These are phyloP conservation scores for Entrophospora sp. DNA, from an alignment of 192 early-diverging fungal genomes.

Conservation along the genomic window DNA sequence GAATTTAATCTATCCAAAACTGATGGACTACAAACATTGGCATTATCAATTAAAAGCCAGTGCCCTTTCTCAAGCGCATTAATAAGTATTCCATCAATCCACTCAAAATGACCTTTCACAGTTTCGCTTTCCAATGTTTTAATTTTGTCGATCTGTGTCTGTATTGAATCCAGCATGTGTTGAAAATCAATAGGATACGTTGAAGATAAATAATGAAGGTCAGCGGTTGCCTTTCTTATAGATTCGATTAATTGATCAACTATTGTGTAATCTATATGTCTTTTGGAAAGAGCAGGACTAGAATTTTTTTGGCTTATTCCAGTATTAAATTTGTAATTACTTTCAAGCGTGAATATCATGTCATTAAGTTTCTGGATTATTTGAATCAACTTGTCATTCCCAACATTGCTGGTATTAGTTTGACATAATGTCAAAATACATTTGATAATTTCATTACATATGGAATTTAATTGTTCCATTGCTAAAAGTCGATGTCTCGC, in stretches of 20 bases:
- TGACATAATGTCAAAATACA: no score
- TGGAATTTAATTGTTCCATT: conserved; percentile 33
- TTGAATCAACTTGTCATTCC: conserved; percentile 3
- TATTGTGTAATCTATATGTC: neutral
- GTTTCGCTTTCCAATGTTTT: conserved; percentile 36
- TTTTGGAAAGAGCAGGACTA: no score
- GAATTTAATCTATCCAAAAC: conserved; percentile 94
- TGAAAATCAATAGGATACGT: no score
- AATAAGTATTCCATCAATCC: conserved; percentile 92
- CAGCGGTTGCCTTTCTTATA: neutral
- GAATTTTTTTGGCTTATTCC: neutral
- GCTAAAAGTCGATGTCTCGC: conserved; percentile 55
- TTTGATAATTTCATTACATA: conserved; percentile 32
- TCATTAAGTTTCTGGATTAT: conserved; percentile 28
- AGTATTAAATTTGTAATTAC: conserved; percentile 22
- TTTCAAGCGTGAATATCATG: conserved; percentile 27
- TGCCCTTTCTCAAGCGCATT: conserved; percentile 81
- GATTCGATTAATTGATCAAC: neutral
- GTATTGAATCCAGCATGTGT: no score
- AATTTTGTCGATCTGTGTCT: conserved; percentile 27
- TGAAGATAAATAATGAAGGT: no score
- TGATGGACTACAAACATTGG: conserved; percentile 88
- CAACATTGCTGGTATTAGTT: neutral
- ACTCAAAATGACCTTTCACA: conserved; percentile 84
- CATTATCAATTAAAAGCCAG: conserved; percentile 94